phyloP scores from a whole-genome alignment of 2,329 filamentous ascomycete genomes.

The Acrocalymma vagum region DNA sequence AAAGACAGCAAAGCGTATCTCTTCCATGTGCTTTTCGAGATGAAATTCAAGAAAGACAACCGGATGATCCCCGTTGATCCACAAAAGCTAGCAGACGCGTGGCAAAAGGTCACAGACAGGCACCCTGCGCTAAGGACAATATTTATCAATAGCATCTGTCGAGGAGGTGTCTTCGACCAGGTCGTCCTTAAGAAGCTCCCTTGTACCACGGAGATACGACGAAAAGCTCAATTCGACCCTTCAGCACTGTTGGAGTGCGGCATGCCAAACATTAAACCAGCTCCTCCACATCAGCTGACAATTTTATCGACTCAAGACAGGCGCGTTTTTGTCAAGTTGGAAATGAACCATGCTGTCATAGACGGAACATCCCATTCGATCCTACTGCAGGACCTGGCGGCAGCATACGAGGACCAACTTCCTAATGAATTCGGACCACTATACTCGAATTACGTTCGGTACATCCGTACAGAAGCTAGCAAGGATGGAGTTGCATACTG shows the following conservation, averaged over 20 bases:
- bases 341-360: conserved; percentile 27
- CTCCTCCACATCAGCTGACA: conserved; percentile 20
- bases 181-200: conserved; percentile 18
- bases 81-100: conserved; percentile 14
- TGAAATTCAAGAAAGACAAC: background rate
- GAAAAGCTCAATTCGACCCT: conserved; percentile 10
- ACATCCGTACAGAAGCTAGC: conserved; percentile 10
- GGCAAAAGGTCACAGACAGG: conserved; percentile 20
- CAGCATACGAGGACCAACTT: conserved; percentile 16
- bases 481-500: conserved; percentile 15
- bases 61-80: conserved; percentile 4
- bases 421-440: conserved; percentile 6
- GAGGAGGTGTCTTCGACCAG: conserved; percentile 20
- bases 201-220: conserved; percentile 2
- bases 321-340: conserved; percentile 13
- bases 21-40: conserved; percentile 2
- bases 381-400: conserved; percentile 13
- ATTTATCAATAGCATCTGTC: conserved; percentile 18
- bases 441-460: conserved; percentile 23
- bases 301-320: conserved; percentile 10
- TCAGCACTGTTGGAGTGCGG: conserved; percentile 8
- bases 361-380: conserved; percentile 19
- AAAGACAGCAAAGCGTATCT: conserved; percentile 2
- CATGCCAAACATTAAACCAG: conserved; percentile 3
- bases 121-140: conserved; percentile 23